Evolutionary conservation across 106 monocot species (phyloP), one percentile per base, ranked within the genome.

Genomic region (Allium cepa): DNA sequence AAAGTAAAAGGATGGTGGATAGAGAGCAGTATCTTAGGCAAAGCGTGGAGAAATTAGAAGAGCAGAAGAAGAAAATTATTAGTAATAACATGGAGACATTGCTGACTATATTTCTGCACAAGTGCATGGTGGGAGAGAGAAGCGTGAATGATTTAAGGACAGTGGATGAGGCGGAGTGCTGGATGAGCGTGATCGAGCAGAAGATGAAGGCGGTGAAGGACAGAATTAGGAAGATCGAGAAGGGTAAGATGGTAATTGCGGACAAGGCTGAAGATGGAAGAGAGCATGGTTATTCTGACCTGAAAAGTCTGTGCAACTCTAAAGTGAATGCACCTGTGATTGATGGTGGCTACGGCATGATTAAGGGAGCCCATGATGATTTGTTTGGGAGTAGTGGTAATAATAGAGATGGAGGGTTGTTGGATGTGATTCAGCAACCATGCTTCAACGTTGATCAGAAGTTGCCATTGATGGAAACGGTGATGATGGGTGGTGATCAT

Each of bases 1-100:
- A 14, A n/a, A 8, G 10, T 5, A 57, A 14, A 9, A 70, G 58
- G 9, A 70, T 70, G 69, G 16, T 70, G 57, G 18, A 70, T 47
- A 45, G 11, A 57, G 58, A 59, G 56, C 16, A 11, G 3, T 58
- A 56, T 17, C 58, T 70, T 4, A 4, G 2, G 7, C 17, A 59
- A 45, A 36, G 56, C 3, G 10, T 70, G 4, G 57, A 2, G n/a
- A 56, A 47, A 57, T 0, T 59, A 17, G 12, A 28, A 9, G 9
- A 22, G 0, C 58, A 70, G 46, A 0, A 57, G 2, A 1, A 7
- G 28, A 11, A 56, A 7, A 4, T 56, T 46, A 3, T 10, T 45
- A 9, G 18, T 9, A 57, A 59, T 1, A 70, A 70, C 12, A 10
- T n/a, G 8, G 58, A 70, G 10, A 36, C 36, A 36, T 57, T 70